Base-by-base conservation (phyloP, 441 rosid species). In the Pelargonium myrrhifolium region DNA sequence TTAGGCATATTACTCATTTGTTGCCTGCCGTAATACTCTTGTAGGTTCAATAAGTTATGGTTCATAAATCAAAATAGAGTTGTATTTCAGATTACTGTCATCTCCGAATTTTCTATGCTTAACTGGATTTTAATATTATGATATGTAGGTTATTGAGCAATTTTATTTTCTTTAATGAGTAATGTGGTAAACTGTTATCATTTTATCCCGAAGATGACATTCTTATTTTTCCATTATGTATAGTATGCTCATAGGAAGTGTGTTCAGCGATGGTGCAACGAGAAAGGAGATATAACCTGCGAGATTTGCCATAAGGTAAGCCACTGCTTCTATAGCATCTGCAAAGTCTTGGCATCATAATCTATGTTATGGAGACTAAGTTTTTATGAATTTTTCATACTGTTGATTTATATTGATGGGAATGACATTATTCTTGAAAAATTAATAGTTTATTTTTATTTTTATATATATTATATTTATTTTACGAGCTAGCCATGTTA, bases 211-310 rank as follows among this genome's bases (percentile, higher is more conserved):
- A 47, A 47, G 53, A 15, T 47, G 53, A 47, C 53, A 47, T 47
- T 47, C n/a, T n/a, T n/a, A n/a, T n/a, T 47, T 14, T 8, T 20
- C 20, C 26, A 11, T 21, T 64, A 42, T 65, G 59, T 69, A 45
- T 71, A 89, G 92, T 89, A 70, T 83, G 95, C 95, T 28, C 95
- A 89, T 72, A 81, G 98, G 85, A 90, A 90, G 76, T 90, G 98
- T 72, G 98, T 93, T 49, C 98, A 90, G 74, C 89, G 79, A 71
- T 90, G 97, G 98, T 93, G 98, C 69, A 79, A 90, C 31, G 98
- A 93, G 82, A 90, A 93, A 71, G 96, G 98, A 49, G 93, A 90
- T 77, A 83, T 83, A 76, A 89, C 72, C 39, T 93, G 98, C 73
- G 98, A 93, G 78, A 93, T 90, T 74, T 93, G 97, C 74, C 95